Evolutionary conservation across 2,329 filamentous ascomycete species (phyloP), one percentile per base, ranked within the genome.

Genomic region (Nigrospora oryzae): DNA sequence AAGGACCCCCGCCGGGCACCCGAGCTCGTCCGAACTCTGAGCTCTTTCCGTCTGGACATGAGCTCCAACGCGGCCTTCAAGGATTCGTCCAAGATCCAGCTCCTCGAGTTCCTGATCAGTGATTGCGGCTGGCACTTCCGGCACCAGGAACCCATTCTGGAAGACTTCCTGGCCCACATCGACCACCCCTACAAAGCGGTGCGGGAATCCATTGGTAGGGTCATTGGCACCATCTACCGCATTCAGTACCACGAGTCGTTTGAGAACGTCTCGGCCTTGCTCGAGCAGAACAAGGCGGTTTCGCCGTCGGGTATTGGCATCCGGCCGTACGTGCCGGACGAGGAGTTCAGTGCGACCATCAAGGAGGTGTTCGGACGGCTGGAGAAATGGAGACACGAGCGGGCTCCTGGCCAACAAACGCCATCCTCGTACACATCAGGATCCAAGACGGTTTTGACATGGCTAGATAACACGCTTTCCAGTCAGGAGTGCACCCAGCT

Each of bases 121-220:
- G 89, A 95, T 56, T 79, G 83, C 33, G 93, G 93, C 1, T 98
- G 94, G 93, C 93, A 98, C 63, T 98, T 96, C 73, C 89, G 89
- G 50, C 73, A 89, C 11, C 88, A 94, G 54, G 81, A 88, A 65
- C 89, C 90, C 0, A 91, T 98, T 42, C 70, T 95, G 7, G 74
- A 94, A 32, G 82, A 98, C 63, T 96, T 97, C 66, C 71, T 98
- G 48, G 74, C 77, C 19, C 93, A 98, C 61, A 81, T 98, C 36
- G 89, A 98, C 59, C 93, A 98, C 62, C 93, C 93, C 0, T 98
- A 98, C 70, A 98, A 98, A 70, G 86, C 89, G 30, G 93, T 98
- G 6, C 84, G 93, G 47, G 93, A 98, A 66, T 84, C 91, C 1
- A 95, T 98, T 68, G 93, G 93, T 1, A 78, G 89, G 37, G 91